A percentile compares a stretch with the other conserved stretches of the same genome.
Evolutionary conservation across 129 eudicot genomes (phyloP).

Genomic region (Arctium minus): DNA sequence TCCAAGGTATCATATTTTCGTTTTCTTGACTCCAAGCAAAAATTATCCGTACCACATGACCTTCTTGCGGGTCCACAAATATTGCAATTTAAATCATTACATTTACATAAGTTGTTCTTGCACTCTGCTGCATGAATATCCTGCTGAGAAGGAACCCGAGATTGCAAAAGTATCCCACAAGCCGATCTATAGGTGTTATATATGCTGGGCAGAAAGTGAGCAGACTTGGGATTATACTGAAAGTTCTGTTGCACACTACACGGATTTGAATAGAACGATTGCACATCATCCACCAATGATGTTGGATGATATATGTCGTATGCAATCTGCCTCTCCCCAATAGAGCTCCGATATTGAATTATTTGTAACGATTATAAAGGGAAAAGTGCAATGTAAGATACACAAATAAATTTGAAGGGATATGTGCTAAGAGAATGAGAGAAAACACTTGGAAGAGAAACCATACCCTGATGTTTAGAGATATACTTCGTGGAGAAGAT

Average conservation of each 20-base stretch:
- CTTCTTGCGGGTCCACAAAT: slow-evolving; percentile 35
- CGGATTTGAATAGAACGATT: neutral
- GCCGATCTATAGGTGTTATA: slow-evolving; percentile 6
- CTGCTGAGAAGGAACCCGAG: slow-evolving; percentile 24
- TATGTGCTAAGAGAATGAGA: neutral
- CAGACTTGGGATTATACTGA: slow-evolving; percentile 6
- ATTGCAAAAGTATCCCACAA: neutral
- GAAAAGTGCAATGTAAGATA: neutral
- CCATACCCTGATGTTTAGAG: slow-evolving; percentile 11
- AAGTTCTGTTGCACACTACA: slow-evolving; percentile 1
- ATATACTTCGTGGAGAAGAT: neutral
- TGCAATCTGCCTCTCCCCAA: neutral
- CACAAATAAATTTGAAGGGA: neutral
- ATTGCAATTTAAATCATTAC: slow-evolving; percentile 22
- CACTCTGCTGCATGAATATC: slow-evolving; percentile 32
- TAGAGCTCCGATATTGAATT: neutral
- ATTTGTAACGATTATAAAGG: neutral
- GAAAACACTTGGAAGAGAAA: neutral
- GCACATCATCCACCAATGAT: neutral
- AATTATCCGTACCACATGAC: slow-evolving; percentile 3
- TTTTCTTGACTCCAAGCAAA: slow-evolving; percentile 13
- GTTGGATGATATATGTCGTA: neutral
- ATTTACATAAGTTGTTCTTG: slow-evolving; percentile 23
- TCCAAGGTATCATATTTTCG: slow-evolving; percentile 6
- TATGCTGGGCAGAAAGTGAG: neutral